These are phyloP conservation scores for Neurospora sp. DNA, from an alignment of 495 filamentous ascomycete species.

Conservation along the genomic window DNA sequence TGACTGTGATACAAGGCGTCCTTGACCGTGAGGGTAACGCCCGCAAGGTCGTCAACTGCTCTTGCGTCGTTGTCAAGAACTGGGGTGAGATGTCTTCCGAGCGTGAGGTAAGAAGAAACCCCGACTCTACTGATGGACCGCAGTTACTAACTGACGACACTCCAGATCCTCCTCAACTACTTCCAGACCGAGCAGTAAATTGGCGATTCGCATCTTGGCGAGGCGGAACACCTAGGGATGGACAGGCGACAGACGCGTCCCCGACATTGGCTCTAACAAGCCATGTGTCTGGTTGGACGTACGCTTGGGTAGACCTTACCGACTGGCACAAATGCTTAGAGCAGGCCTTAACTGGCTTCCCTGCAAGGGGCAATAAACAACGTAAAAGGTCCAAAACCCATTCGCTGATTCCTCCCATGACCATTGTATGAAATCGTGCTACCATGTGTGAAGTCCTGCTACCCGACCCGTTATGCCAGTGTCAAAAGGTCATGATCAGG, in stretches of 20 bases:
- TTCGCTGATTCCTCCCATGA: not conserved
- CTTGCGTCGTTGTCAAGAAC: slow-evolving; percentile 96
- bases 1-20: slow-evolving; percentile 52
- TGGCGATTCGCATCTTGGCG: not conserved
- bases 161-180: slow-evolving; percentile 93
- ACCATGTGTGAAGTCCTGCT: slow-evolving; percentile 1
- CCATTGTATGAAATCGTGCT: not conserved
- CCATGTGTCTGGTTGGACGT: slow-evolving; percentile 19
- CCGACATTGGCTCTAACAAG: not conserved
- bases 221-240: not conserved
- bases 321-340: slow-evolving; percentile 25
- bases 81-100: slow-evolving; percentile 99
- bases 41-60: slow-evolving; percentile 99
- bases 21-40: slow-evolving; percentile 98
- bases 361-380: slow-evolving; percentile 19
- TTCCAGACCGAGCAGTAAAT: slow-evolving; percentile 75
- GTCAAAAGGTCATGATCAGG: not conserved
- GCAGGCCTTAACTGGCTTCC: slow-evolving; percentile 10
- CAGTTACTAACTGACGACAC: not conserved
- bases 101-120: slow-evolving; percentile 32
- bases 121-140: not conserved
- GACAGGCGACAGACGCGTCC: not conserved
- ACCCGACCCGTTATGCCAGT: not conserved
- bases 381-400: not conserved
- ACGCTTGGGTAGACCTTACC: slow-evolving; percentile 22